These are phyloP conservation scores for Nicotiana obtusifolia DNA, from an alignment of 257 asterid species.

Conservation along the genomic window DNA sequence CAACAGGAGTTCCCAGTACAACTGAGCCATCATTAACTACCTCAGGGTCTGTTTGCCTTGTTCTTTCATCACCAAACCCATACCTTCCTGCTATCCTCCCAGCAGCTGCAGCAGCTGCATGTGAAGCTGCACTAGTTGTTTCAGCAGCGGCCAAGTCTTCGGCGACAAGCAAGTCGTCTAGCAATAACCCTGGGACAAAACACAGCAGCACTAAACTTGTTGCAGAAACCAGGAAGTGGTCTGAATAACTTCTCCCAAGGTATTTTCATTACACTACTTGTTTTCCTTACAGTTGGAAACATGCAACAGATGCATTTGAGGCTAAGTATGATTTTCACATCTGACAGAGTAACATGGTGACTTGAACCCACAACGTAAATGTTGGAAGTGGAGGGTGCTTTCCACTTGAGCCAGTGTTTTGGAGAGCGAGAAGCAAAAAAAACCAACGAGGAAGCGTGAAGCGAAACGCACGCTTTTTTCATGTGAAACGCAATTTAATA, in stretches of 20 bases:
- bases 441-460: too few relatives aligned
- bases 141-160: slow-evolving; percentile 97
- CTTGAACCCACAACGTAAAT: too few relatives aligned
- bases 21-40: slow-evolving; percentile 71
- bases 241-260: not conserved
- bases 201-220: not conserved
- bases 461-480: too few relatives aligned
- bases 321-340: not conserved
- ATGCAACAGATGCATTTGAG: not conserved
- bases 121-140: slow-evolving; percentile 95
- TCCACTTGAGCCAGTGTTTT: too few relatives aligned
- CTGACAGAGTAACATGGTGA: not conserved
- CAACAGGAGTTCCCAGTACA: slow-evolving; percentile 89
- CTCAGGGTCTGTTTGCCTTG: slow-evolving; percentile 45
- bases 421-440: too few relatives aligned
- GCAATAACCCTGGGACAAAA: slow-evolving; percentile 59
- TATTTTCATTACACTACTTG: not conserved
- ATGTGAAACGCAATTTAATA: too few relatives aligned
- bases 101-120: slow-evolving; percentile 92
- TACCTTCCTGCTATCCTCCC: slow-evolving; percentile 70
- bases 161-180: slow-evolving; percentile 93
- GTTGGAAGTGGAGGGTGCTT: too few relatives aligned
- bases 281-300: not conserved
- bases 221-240: not conserved
- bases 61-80: slow-evolving; percentile 57